Conservation (phyloP, 1,284 basidiomycete species). For the Boletus smithii region DNA sequence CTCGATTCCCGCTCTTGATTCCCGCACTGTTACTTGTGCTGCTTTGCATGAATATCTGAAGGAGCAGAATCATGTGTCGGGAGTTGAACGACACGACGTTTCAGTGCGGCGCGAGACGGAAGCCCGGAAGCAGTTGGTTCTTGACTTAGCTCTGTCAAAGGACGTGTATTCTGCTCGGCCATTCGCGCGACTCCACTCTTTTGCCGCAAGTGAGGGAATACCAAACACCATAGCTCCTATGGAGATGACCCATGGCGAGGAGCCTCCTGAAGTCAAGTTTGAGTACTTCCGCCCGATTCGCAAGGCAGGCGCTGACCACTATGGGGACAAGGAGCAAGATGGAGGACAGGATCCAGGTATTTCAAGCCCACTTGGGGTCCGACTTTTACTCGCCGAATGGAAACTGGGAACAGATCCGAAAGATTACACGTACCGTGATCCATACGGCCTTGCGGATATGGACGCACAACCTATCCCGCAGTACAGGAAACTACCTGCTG, state of each 20-base stretch:
- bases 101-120: conserved; percentile 48
- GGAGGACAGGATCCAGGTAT: conserved; percentile 18
- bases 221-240: conserved; percentile 50
- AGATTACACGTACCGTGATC: conserved; percentile 52
- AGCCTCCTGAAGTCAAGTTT: conserved; percentile 54
- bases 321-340: conserved; percentile 19
- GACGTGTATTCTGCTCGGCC: conserved; percentile 52
- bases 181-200: conserved; percentile 32
- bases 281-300: conserved; percentile 54
- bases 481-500: conserved; percentile 13
- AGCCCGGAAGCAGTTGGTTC: conserved; percentile 55
- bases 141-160: conserved; percentile 60
- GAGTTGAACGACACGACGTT: conserved; percentile 35
- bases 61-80: conserved; percentile 40
- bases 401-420: conserved; percentile 50
- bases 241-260: conserved; percentile 52
- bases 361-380: conserved; percentile 48
- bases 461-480: conserved; percentile 16
- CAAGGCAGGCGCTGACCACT: conserved; percentile 31
- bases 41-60: conserved; percentile 39
- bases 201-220: conserved; percentile 29
- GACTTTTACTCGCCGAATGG: conserved; percentile 67
- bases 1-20: conserved; percentile 41
- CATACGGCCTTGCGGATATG: conserved; percentile 43
- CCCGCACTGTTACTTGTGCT: conserved; percentile 35